Conservation (phyloP, 1,139 yeast species). For the Tardiomyces blankii region DNA sequence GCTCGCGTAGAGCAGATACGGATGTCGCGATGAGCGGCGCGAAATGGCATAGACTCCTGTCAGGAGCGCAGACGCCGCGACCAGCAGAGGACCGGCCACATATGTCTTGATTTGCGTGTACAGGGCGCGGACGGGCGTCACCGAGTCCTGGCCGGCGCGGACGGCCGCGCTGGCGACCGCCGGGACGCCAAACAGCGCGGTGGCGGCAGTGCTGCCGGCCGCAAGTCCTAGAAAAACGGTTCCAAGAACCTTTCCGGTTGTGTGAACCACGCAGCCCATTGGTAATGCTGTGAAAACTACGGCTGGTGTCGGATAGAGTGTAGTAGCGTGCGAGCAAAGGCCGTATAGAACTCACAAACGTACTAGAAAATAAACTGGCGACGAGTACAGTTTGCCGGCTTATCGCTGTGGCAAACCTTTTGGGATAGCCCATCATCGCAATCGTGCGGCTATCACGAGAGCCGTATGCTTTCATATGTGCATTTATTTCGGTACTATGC, state of each 20-base stretch:
- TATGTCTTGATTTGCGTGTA: neutral
- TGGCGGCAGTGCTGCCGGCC: constrained; percentile 17
- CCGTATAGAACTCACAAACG: too few relatives aligned
- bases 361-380: too few relatives aligned
- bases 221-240: constrained; percentile 20
- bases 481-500: too few relatives aligned
- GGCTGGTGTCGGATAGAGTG: too few relatives aligned
- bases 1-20: constrained; percentile 15
- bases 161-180: neutral
- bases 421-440: too few relatives aligned
- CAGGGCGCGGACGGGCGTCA: neutral
- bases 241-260: constrained; percentile 15
- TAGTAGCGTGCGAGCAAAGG: too few relatives aligned
- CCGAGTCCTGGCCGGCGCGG: neutral
- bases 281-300: too few relatives aligned
- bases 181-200: constrained; percentile 8
- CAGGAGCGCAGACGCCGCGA: constrained; percentile 12
- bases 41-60: constrained; percentile 14
- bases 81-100: neutral
- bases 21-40: constrained; percentile 16
- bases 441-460: too few relatives aligned
- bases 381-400: too few relatives aligned
- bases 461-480: too few relatives aligned
- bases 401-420: too few relatives aligned
- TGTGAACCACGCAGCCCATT: too few relatives aligned